Conservation (phyloP, 1,284 basidiomycete genomes). For the Leccinum laetum region DNA sequence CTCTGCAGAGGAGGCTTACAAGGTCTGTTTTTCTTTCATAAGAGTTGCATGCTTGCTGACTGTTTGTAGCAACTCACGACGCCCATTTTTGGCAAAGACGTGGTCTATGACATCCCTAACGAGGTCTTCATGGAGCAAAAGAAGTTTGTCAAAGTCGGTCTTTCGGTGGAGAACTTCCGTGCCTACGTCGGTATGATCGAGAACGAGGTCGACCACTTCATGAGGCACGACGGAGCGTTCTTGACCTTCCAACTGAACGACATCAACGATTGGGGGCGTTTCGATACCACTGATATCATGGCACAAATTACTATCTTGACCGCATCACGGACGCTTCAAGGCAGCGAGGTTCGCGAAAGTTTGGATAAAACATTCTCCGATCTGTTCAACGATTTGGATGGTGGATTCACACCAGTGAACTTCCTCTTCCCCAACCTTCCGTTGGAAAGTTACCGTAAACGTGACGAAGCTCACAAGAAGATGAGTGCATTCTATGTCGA, state of each 20-base stretch:
- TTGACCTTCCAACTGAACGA: slow-evolving; percentile 58
- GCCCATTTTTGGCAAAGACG: slow-evolving; percentile 95
- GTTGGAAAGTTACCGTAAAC: slow-evolving; percentile 82
- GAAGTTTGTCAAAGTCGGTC: slow-evolving; percentile 94
- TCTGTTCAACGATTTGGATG: slow-evolving; percentile 90
- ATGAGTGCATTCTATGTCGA: slow-evolving; percentile 95
- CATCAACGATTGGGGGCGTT: slow-evolving; percentile 70
- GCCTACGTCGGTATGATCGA: slow-evolving; percentile 92
- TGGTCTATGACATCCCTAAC: slow-evolving; percentile 98
- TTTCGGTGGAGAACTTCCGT: slow-evolving; percentile 91
- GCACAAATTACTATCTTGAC: slow-evolving; percentile 97
- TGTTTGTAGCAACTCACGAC: slow-evolving; percentile 77
- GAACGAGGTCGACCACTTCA: slow-evolving; percentile 77
- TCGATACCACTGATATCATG: slow-evolving; percentile 75
- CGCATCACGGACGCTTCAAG: slow-evolving; percentile 91
- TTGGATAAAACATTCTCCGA: slow-evolving; percentile 88
- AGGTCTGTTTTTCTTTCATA: slow-evolving; percentile 46
- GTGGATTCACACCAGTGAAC: slow-evolving; percentile 90
- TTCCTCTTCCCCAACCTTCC: slow-evolving; percentile 96
- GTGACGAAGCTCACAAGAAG: slow-evolving; percentile 90
- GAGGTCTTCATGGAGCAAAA: slow-evolving; percentile 99
- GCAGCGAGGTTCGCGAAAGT: slow-evolving; percentile 80
- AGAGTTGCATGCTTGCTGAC: slow-evolving; percentile 4
- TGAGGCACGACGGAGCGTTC: slow-evolving; percentile 66
- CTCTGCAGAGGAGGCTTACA: slow-evolving; percentile 97